Evolutionary conservation across 1,284 basidiomycete genomes (phyloP), one percentile per base, ranked within the genome.

Genomic region (Xerocomus amazonicus): DNA sequence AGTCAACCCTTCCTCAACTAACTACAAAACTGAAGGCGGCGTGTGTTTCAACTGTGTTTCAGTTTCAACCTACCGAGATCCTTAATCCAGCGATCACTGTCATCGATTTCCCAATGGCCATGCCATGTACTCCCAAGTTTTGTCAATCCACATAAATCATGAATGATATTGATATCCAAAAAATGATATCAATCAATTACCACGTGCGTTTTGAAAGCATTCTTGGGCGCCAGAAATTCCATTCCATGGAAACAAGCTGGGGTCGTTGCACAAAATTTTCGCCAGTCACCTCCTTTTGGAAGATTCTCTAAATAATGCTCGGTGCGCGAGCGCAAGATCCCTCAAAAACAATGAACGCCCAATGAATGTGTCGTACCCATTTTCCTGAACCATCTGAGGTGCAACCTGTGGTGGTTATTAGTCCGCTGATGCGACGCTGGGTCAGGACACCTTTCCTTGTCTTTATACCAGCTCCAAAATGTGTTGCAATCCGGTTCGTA

Each of bases 201-300:
- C 14, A 39, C 42, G 34, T 4, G 33, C 43, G 4, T 31, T 31
- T 35, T 31, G 43, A 33, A 50, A 42, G n/a, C 34, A 65, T 27
- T 61, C 47, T 3, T 65, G 48, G 10, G 66, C 63, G 4, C 66
- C 66, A 1, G 36, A 13, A 68, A 65, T 8, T 58, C 49, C 51
- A 56, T 44, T 1, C 40, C 55, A 7, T 29, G 46, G 47, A 65
- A 68, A 23, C 26, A 42, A n/a, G 32, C 50, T 3, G 63, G 63
- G 1, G 66, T 67, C 2, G 66, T 68, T 5, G 66, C 61, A 32
- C 63, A 65, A 17, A 67, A 67, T 34, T 69, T 65, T 23, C 59
- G 50, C 65, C 62, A 65, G 39, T 57, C 57, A 1, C 52, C 13
- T 13, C 59, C 62, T 6, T 26, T 19, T 23, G 64, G 60, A 31